These are phyloP conservation scores for Scheffersomyces coipomensis DNA, from an alignment of 805 yeast species.

Conservation along the genomic window DNA sequence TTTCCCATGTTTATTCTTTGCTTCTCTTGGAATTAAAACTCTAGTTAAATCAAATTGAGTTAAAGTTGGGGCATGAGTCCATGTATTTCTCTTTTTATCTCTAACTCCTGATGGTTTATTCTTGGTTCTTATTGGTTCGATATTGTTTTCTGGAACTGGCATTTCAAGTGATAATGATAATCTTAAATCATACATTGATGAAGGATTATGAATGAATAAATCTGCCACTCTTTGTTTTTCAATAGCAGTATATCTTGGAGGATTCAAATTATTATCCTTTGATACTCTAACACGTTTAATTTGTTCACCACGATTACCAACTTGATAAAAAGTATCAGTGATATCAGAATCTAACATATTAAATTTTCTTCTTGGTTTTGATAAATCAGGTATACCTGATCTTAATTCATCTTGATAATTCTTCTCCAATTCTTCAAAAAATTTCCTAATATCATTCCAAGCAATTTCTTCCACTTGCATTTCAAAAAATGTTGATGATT, in stretches of 20 bases:
- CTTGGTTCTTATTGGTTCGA: conserved; percentile 49
- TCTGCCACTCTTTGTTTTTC: conserved; percentile 75
- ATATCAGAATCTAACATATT: conserved; percentile 60
- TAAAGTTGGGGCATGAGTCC: conserved; percentile 69
- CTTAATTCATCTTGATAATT: conserved; percentile 42
- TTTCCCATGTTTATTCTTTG: conserved; percentile 37
- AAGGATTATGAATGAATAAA: conserved; percentile 70
- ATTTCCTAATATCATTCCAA: conserved; percentile 55
- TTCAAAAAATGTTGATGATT: conserved; percentile 55
- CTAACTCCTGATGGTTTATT: conserved; percentile 57
- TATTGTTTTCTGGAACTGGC: conserved; percentile 61
- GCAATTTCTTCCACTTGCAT: conserved; percentile 66
- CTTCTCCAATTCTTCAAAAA: conserved; percentile 54
- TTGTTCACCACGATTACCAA: conserved; percentile 60
- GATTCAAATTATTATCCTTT: conserved; percentile 54
- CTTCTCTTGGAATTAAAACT: conserved; percentile 41
- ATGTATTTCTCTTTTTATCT: conserved; percentile 71
- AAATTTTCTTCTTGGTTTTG: conserved; percentile 49
- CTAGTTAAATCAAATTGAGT: conserved; percentile 73
- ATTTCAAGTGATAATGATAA: conserved; percentile 74
- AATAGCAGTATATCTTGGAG: conserved; percentile 70
- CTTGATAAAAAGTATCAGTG: conserved; percentile 62
- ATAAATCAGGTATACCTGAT: conserved; percentile 5
- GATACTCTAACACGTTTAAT: conserved; percentile 67
- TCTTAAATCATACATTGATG: conserved; percentile 73